Conservation (phyloP, 2,329 filamentous ascomycete genomes). For the Cordyceps farinosa region DNA sequence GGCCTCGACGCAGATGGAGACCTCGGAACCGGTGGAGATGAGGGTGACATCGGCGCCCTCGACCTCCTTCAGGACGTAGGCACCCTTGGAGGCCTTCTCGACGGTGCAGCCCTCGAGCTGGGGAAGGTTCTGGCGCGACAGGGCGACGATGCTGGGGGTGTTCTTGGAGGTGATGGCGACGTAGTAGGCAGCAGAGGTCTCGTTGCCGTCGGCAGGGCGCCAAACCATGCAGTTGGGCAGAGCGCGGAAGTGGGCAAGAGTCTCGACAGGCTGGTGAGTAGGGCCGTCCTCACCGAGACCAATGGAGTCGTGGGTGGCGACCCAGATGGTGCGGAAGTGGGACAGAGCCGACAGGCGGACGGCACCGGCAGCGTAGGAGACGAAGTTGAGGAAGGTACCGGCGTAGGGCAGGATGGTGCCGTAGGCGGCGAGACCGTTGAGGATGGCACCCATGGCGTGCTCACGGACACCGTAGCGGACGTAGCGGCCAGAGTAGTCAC, state of each 20-base stretch:
- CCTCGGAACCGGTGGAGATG: slow-evolving; percentile 93
- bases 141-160: slow-evolving; percentile 88
- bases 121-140: slow-evolving; percentile 97
- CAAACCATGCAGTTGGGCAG: slow-evolving; percentile 99
- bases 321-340: slow-evolving; percentile 86
- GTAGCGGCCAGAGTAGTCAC: slow-evolving; percentile 88
- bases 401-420: slow-evolving; percentile 90
- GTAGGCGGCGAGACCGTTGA: slow-evolving; percentile 94
- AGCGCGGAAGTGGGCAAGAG: slow-evolving; percentile 95
- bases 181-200: slow-evolving; percentile 97
- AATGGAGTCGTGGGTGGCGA: slow-evolving; percentile 98
- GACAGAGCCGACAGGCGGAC: slow-evolving; percentile 92
- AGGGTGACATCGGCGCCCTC: slow-evolving; percentile 83
- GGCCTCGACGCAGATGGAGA: slow-evolving; percentile 87
- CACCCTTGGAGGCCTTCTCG: slow-evolving; percentile 88
- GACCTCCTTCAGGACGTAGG: slow-evolving; percentile 83
- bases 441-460: slow-evolving; percentile 87
- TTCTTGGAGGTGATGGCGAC: slow-evolving; percentile 83
- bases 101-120: slow-evolving; percentile 94
- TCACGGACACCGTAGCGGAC: slow-evolving; percentile 89
- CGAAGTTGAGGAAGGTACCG: slow-evolving; percentile 99
- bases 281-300: slow-evolving; percentile 98
- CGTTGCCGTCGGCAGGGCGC: slow-evolving; percentile 97
- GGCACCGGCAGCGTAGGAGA: slow-evolving; percentile 93
- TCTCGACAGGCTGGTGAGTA: slow-evolving; percentile 99